phyloP scores from a whole-genome alignment of 2,329 filamentous ascomycete genomes.

The Talaromyces sp. region DNA sequence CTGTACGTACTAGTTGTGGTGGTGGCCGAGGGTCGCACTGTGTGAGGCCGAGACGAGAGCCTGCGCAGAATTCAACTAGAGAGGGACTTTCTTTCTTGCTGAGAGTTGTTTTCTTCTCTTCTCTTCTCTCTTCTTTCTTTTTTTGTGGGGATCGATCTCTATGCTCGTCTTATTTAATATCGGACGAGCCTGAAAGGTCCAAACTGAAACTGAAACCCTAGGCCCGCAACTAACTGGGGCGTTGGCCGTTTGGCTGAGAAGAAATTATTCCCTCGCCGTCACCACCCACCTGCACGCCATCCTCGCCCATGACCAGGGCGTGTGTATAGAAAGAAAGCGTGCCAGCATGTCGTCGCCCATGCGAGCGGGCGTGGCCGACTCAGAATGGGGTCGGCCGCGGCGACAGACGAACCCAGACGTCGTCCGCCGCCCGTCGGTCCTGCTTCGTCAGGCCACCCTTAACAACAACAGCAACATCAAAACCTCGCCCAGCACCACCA shows the following conservation, averaged over 20 bases:
- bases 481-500: background rate
- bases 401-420: slow-evolving; percentile 15
- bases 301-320: background rate
- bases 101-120: background rate
- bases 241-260: background rate
- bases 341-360: slow-evolving; percentile 6
- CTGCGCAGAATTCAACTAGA: background rate
- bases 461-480: slow-evolving; percentile 9
- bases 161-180: background rate
- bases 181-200: background rate
- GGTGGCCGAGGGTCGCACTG: background rate
- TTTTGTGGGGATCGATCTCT: background rate
- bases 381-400: slow-evolving; percentile 11
- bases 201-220: background rate
- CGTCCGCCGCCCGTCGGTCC: slow-evolving; percentile 11
- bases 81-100: background rate
- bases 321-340: background rate
- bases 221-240: background rate
- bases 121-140: background rate
- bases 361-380: slow-evolving; percentile 3
- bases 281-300: background rate
- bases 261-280: background rate
- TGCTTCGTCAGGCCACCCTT: slow-evolving; percentile 13
- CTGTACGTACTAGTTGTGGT: background rate
- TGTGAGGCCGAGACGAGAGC: too few species aligned